Evolutionary conservation across 2,329 filamentous ascomycete species (phyloP).

Genomic region (Fonsecaea erecta): DNA sequence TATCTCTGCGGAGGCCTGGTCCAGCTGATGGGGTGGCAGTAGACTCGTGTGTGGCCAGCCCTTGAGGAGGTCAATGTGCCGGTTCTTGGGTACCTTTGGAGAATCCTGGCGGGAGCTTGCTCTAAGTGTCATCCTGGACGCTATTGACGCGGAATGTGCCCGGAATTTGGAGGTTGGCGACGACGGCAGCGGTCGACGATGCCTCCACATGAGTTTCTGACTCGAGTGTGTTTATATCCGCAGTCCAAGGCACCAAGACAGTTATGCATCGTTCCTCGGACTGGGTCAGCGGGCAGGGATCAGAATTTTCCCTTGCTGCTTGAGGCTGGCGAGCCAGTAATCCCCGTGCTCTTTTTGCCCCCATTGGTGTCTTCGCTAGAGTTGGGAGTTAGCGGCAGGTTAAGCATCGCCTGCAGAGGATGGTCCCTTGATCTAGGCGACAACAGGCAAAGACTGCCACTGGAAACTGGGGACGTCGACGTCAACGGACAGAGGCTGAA

Average conservation of each 20-base stretch:
- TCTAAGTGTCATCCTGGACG: slow-evolving; percentile 24
- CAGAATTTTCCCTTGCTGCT: slow-evolving; percentile 1
- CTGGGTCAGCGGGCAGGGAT: not conserved
- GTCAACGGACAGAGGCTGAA: slow-evolving; percentile 8
- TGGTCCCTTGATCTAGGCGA: slow-evolving; percentile 17
- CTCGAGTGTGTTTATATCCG: not conserved
- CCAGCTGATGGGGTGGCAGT: slow-evolving; percentile 64
- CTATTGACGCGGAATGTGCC: not conserved
- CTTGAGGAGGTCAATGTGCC: slow-evolving; percentile 49
- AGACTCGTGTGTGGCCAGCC: slow-evolving; percentile 61
- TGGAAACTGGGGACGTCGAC: slow-evolving; percentile 16
- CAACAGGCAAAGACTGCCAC: slow-evolving; percentile 2
- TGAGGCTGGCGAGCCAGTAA: not conserved
- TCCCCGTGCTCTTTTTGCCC: not conserved
- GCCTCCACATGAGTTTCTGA: slow-evolving; percentile 6
- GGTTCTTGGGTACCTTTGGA: slow-evolving; percentile 14
- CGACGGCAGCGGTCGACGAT: not conserved
- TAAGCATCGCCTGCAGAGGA: not conserved
- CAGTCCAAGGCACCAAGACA: not conserved
- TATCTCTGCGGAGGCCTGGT: slow-evolving; percentile 61
- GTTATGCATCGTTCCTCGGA: not conserved
- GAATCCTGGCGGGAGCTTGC: not conserved
- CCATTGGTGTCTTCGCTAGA: not conserved
- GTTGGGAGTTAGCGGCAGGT: slow-evolving; percentile 3
- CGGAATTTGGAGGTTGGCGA: not conserved